Evolutionary conservation across 805 yeast genomes (phyloP).

Genomic region (Metschnikowia borealis): DNA sequence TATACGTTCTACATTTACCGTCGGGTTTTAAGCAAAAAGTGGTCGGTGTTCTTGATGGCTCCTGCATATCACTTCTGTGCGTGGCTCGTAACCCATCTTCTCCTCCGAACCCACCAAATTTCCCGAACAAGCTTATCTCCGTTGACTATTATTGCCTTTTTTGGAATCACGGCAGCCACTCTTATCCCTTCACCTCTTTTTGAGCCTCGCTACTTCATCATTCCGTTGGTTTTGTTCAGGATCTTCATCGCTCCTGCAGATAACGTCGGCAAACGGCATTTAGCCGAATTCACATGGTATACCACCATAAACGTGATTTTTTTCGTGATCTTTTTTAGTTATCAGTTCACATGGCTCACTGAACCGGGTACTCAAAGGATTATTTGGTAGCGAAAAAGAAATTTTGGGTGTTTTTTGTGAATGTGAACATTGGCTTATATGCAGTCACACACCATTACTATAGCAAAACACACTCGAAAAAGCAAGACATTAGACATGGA

Average conservation of each 20-base stretch:
- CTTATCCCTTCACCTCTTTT: conserved; percentile 87
- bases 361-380: conserved; percentile 70
- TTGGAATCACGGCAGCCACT: conserved; percentile 52
- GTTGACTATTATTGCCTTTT: conserved; percentile 46
- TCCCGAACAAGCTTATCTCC: conserved; percentile 19
- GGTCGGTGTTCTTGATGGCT: conserved; percentile 46
- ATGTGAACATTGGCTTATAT: no score
- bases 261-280: conserved; percentile 18
- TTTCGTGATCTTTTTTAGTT: conserved; percentile 51
- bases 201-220: conserved; percentile 88
- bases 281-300: conserved; percentile 61
- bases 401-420: no score
- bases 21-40: conserved; percentile 49
- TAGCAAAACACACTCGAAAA: no score
- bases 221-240: conserved; percentile 78
- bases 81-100: conserved; percentile 23
- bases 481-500: no score
- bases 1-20: conserved; percentile 84
- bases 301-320: conserved; percentile 51
- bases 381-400: conserved; percentile 59
- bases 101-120: background rate
- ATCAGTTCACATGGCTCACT: conserved; percentile 65
- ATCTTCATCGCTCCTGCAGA: conserved; percentile 35
- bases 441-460: no score
- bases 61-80: conserved; percentile 69